Base-by-base conservation (phyloP, 2,329 filamentous ascomycete genomes). In the Trichoderma simmonsii region DNA sequence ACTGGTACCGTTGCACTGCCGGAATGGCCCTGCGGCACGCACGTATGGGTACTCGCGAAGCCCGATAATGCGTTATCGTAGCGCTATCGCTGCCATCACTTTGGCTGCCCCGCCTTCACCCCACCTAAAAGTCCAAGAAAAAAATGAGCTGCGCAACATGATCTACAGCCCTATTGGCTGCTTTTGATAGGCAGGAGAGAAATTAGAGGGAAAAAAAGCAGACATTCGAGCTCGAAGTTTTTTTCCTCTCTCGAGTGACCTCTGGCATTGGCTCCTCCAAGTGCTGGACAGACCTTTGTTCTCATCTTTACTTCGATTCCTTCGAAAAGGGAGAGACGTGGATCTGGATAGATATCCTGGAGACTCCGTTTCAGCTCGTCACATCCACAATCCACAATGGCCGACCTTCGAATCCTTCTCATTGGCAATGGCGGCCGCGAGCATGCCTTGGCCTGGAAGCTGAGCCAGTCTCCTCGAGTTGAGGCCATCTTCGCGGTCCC, bases 361-460 rank as follows among this genome's bases (percentile, higher is more conserved):
- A 36, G 36, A 54, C 30, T 62, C 67, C 30, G 32, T 14, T 24
- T 39, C 34, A 64, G 30, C 21, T 34, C 36, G 36, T 68, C 59
- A 24, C 36, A 26, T 43, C 36, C 36, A 18, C 15, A 39, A 39
- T 34, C 26, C 18, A 34, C 21, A 30, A 71, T 71, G 69, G 69
- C 79, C 34, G 77, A 79, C 71, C 86, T 94, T 74, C 88, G 90
- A 76, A 87, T 98, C 76, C 90, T 98, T 74, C 90, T 98, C 74
- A 90, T 98, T 75, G 95, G 96, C 78, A 97, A 95, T 80, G 96
- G 96, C 76, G 96, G 95, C 77, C 91, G 96, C 78, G 96, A 99
- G 84, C 94, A 98, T 83, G 93, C 95, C 61, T 88, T 98, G 74
- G 94, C 95, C 56, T 98, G 95, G 95, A 98, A 97, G 84, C 86